These are phyloP conservation scores for Ceratobasidium papillatum DNA, from an alignment of 1,284 basidiomycete species.

Conservation along the genomic window DNA sequence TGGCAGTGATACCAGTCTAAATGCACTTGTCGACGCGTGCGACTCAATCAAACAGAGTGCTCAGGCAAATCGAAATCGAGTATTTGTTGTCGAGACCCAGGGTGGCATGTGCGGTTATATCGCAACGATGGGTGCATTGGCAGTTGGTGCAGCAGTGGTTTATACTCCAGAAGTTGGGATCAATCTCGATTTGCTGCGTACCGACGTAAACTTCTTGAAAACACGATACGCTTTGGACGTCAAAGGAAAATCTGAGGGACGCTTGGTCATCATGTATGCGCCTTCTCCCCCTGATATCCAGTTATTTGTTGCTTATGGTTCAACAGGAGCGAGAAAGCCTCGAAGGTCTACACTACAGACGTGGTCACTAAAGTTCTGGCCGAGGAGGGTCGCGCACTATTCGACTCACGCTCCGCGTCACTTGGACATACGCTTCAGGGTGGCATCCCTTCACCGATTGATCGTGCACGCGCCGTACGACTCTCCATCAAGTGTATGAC, in stretches of 20 bases:
- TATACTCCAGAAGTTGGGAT: conserved; percentile 96
- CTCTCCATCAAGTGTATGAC: conserved; percentile 92
- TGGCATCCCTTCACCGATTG: conserved; percentile 91
- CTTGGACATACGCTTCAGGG: conserved; percentile 98
- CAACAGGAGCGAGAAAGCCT: conserved; percentile 84
- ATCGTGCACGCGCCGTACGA: conserved; percentile 90
- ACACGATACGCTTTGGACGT: conserved; percentile 86
- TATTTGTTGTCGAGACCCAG: conserved; percentile 98
- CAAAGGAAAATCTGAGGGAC: conserved; percentile 90
- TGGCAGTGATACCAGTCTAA: conserved; percentile 94
- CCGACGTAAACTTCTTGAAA: conserved; percentile 91
- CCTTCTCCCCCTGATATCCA: neutral
- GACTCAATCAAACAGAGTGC: conserved; percentile 99
- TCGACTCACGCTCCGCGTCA: conserved; percentile 92
- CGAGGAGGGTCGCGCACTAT: conserved; percentile 90
- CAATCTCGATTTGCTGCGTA: conserved; percentile 78
- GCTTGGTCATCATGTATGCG: conserved; percentile 85
- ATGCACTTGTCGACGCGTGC: conserved; percentile 96
- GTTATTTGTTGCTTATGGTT: neutral
- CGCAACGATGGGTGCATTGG: conserved; percentile 93
- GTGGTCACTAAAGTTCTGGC: conserved; percentile 93
- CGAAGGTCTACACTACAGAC: conserved; percentile 89
- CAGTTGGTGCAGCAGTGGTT: conserved; percentile 91
- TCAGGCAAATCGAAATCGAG: conserved; percentile 91
- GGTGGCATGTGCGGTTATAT: conserved; percentile 97